Base-by-base conservation (phyloP, 116 monocot genomes). In the Cymodocea nodosa region DNA sequence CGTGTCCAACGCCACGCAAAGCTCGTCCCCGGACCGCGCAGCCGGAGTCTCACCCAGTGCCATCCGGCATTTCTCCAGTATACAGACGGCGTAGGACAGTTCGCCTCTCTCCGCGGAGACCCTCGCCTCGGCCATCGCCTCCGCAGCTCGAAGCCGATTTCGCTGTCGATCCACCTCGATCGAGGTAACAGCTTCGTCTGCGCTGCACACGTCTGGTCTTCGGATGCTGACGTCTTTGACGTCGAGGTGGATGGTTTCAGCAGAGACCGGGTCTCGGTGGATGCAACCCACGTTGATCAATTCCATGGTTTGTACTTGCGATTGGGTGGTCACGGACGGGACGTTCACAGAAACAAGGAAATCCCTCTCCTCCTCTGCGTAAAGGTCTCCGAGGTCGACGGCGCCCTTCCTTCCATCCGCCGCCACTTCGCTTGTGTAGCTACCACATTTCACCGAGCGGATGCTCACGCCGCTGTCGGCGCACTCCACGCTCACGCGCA, bases 301-400 rank as follows among this genome's bases (percentile, higher is more conserved):
- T 8, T 19, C 56, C 0, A 64, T 72, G 23, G 70, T 44, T 2
- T 68, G 23, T 15, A 8, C 70, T 15, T 30, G 5, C 24, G n/a
- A 62, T 12, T 70, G 35, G 14, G 19, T 4, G 4, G 25, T 22
- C 5, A 52, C 64, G 0, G 70, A 17, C 14, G 89, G 89, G 34
- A 90, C 65, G 49, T 70, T 72, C 12, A 86, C 62, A 4, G 77
- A 70, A 4, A 90, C 86, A 54, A 90, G 63, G 53, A 86, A 86
- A 56, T 83, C 73, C 53, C 90, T 81, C 53, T 83, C 90, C 71
- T 90, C 90, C 62, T 90, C 86, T 3, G 83, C 90, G 63, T 90
- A 90, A 53, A 90, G 57, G 58, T 86, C 79, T 6, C 85, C 90
- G 3, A 79, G 86, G 30, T 64, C 60, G 24, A 90, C 78, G 0